phyloP scores from a whole-genome alignment of 768 basidiomycete genomes.

The Kwoniella dendrophila region DNA sequence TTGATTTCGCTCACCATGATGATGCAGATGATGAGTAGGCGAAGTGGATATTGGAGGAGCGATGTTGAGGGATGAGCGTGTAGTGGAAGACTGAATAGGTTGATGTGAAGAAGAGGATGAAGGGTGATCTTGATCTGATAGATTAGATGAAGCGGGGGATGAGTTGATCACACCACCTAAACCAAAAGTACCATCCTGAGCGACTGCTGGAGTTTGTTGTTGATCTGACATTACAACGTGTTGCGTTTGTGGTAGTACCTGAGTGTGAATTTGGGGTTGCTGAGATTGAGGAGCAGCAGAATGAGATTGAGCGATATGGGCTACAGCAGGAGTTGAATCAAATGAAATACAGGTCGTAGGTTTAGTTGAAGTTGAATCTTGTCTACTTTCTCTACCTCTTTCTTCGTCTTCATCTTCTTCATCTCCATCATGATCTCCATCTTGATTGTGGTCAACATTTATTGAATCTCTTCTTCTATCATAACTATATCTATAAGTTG shows the following conservation, averaged over 20 bases:
- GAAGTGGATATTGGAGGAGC: too few species aligned
- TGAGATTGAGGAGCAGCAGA: neutral
- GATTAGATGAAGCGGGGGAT: neutral
- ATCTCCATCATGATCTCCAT: slow-evolving; percentile 9
- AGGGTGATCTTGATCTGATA: too few species aligned
- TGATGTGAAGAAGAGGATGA: neutral
- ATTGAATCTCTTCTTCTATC: neutral
- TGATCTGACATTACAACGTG: neutral
- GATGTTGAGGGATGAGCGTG: neutral
- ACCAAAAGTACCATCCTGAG: slow-evolving; percentile 3
- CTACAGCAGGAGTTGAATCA: slow-evolving; percentile 76
- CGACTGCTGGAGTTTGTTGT: neutral
- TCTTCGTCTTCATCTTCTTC: slow-evolving; percentile 62
- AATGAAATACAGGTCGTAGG: slow-evolving; percentile 92
- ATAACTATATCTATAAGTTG: slow-evolving; percentile 13
- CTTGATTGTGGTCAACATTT: too few species aligned
- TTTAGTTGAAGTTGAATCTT: slow-evolving; percentile 68
- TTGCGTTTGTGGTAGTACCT: neutral
- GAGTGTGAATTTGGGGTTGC: neutral
- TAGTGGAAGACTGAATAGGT: neutral
- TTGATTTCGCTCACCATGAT: too few species aligned
- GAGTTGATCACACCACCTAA: slow-evolving; percentile 7
- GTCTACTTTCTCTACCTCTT: slow-evolving; percentile 21
- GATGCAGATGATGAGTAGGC: too few species aligned
- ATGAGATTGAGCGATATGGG: slow-evolving; percentile 79